Percentiles rank a stretch among this genome's conserved stretches.
Evolutionary conservation across 179 eudicot species (phyloP).

Genomic region (Carnegiea gigantea): DNA sequence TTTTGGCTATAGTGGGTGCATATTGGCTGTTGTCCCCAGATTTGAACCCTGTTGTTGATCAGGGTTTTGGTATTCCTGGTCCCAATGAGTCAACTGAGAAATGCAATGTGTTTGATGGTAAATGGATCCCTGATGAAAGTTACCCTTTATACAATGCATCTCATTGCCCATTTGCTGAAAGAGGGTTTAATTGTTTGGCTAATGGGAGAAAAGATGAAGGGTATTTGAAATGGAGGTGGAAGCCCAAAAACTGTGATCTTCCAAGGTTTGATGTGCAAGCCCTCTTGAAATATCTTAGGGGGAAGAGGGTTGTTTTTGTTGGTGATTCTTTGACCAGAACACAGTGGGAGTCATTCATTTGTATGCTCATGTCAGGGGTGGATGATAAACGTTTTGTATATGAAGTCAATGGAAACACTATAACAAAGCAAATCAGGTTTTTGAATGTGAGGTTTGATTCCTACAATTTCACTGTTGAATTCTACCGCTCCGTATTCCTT

Average conservation of each 20-base stretch:
- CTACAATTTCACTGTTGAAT: conserved; percentile 66
- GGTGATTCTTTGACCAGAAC: conserved; percentile 95
- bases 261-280: conserved; percentile 47
- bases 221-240: conserved; percentile 86
- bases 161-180: conserved; percentile 77
- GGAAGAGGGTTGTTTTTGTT: conserved; percentile 78
- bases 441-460: conserved; percentile 61
- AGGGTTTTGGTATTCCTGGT: conserved; percentile 25
- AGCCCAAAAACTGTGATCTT: conserved; percentile 62
- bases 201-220: conserved; percentile 68
- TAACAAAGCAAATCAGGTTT: conserved; percentile 63
- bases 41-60: conserved; percentile 27
- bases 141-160: conserved; percentile 70
- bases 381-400: conserved; percentile 70
- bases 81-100: conserved; percentile 28
- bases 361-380: conserved; percentile 85
- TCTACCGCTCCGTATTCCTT: conserved; percentile 78
- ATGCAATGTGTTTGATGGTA: conserved; percentile 83
- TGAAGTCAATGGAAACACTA: conserved; percentile 67
- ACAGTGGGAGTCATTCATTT: conserved; percentile 98
- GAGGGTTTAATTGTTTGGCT: conserved; percentile 78
- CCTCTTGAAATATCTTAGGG: conserved; percentile 38
- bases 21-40: conserved; percentile 38
- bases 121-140: conserved; percentile 67
- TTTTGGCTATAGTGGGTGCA: conserved; percentile 37